These are phyloP conservation scores for Lycium ferocissimum DNA, from an alignment of 257 asterid species.

Conservation along the genomic window DNA sequence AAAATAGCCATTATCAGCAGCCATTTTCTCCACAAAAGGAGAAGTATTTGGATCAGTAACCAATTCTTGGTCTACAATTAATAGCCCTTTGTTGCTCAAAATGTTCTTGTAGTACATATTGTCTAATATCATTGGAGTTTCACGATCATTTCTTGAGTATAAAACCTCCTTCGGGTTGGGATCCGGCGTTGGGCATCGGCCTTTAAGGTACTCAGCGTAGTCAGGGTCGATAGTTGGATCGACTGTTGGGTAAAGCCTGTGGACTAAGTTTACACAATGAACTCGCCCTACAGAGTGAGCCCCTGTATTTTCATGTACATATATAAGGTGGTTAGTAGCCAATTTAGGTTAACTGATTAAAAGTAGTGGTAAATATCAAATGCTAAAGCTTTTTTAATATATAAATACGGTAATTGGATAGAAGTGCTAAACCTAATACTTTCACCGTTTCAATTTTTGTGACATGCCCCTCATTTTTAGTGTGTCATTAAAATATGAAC, in stretches of 20 bases:
- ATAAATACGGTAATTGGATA: too few species aligned
- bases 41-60: slow-evolving; percentile 61
- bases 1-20: slow-evolving; percentile 70
- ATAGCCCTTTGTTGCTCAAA: slow-evolving; percentile 57
- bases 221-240: slow-evolving; percentile 66
- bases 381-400: too few species aligned
- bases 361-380: too few species aligned
- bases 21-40: slow-evolving; percentile 81
- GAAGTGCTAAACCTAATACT: too few species aligned
- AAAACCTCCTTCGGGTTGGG: slow-evolving; percentile 59
- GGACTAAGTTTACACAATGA: slow-evolving; percentile 68
- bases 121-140: slow-evolving; percentile 68
- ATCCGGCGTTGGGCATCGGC: slow-evolving; percentile 61
- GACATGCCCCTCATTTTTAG: too few species aligned
- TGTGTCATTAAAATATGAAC: too few species aligned
- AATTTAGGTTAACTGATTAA: not conserved
- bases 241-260: slow-evolving; percentile 70
- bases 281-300: slow-evolving; percentile 91
- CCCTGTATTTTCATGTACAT: slow-evolving; percentile 40
- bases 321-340: not conserved
- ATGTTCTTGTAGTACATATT: slow-evolving; percentile 74
- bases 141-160: slow-evolving; percentile 62
- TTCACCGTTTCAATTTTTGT: too few species aligned
- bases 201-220: slow-evolving; percentile 62
- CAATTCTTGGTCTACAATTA: slow-evolving; percentile 63